Conservation (phyloP, 2,329 filamentous ascomycete species). For the Cyanodermella asteris region DNA sequence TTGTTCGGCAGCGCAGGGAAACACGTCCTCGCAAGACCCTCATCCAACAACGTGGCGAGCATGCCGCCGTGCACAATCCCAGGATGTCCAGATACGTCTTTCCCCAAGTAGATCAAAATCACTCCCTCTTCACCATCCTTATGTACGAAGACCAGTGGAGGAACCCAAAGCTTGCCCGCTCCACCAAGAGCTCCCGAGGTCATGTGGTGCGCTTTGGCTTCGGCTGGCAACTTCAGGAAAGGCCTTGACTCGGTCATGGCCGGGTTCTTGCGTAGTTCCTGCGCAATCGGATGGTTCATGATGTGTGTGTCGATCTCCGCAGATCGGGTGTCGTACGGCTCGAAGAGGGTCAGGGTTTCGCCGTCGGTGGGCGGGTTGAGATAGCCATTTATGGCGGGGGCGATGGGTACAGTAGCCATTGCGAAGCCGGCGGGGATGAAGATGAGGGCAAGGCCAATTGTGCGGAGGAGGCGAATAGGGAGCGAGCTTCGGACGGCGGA, state of each 20-base stretch:
- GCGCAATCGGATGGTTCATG: conserved; percentile 49
- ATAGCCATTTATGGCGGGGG: conserved; percentile 26
- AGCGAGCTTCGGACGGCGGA: conserved; percentile 9
- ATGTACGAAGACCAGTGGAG: conserved; percentile 58
- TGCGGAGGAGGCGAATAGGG: conserved; percentile 22
- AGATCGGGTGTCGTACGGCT: conserved; percentile 28
- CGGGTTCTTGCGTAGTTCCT: conserved; percentile 42
- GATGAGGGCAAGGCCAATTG: conserved; percentile 25
- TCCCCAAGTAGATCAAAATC: conserved; percentile 54
- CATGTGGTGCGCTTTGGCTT: conserved; percentile 50
- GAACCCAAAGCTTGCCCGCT: conserved; percentile 53
- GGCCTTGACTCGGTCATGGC: conserved; percentile 58
- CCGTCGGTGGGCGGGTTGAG: conserved; percentile 41
- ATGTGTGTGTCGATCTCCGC: conserved; percentile 50
- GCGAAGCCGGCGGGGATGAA: conserved; percentile 31
- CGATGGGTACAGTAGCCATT: conserved; percentile 32
- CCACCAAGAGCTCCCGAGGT: conserved; percentile 64
- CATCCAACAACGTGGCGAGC: conserved; percentile 79
- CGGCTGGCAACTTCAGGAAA: conserved; percentile 61
- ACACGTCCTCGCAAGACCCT: conserved; percentile 69
- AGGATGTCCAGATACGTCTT: conserved; percentile 68
- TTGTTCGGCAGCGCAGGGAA: conserved; percentile 75
- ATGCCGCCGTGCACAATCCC: conserved; percentile 80
- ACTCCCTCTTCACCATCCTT: conserved; percentile 46
- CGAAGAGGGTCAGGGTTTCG: conserved; percentile 49